These are phyloP conservation scores for Capronia epimyces DNA, from an alignment of 2,329 filamentous ascomycete genomes.

Conservation along the genomic window DNA sequence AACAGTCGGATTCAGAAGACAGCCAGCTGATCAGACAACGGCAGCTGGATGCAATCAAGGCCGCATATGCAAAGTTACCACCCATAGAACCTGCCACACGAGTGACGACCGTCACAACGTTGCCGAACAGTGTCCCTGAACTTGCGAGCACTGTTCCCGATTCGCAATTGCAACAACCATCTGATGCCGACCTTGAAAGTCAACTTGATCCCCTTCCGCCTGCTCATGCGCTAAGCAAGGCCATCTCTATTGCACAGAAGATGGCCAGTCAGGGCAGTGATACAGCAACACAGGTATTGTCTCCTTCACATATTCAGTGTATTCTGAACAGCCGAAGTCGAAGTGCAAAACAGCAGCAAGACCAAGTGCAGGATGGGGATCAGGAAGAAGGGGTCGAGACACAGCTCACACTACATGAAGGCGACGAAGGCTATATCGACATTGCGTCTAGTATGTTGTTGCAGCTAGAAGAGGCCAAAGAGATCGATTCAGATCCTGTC, in stretches of 20 bases:
- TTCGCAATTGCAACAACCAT: conserved; percentile 15
- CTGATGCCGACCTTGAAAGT: conserved; percentile 14
- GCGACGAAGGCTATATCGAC: conserved; percentile 37
- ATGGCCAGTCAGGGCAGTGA: conserved; percentile 36
- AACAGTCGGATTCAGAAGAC: conserved; percentile 13
- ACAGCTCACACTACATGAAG: conserved; percentile 31
- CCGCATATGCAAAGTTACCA: neutral
- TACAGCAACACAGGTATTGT: conserved; percentile 43
- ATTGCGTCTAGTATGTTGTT: conserved; percentile 38
- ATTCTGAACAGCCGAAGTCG: conserved; percentile 36
- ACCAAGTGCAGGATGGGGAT: conserved; percentile 9
- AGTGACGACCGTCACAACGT: conserved; percentile 1
- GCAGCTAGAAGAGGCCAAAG: conserved; percentile 3
- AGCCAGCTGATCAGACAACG: conserved; percentile 1
- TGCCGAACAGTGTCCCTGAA: conserved; percentile 20
- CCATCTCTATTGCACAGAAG: conserved; percentile 17
- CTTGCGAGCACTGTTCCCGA: conserved; percentile 24
- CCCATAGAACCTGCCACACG: neutral
- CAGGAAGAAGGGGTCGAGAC: conserved; percentile 33
- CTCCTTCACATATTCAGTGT: conserved; percentile 41
- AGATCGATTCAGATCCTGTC: conserved; percentile 12
- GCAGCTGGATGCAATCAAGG: conserved; percentile 6
- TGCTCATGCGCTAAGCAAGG: conserved; percentile 3
- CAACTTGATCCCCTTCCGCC: conserved; percentile 2
- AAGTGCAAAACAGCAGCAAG: conserved; percentile 28